Base-by-base conservation (phyloP, 306 rosid species). In the Sophora flavescens region DNA sequence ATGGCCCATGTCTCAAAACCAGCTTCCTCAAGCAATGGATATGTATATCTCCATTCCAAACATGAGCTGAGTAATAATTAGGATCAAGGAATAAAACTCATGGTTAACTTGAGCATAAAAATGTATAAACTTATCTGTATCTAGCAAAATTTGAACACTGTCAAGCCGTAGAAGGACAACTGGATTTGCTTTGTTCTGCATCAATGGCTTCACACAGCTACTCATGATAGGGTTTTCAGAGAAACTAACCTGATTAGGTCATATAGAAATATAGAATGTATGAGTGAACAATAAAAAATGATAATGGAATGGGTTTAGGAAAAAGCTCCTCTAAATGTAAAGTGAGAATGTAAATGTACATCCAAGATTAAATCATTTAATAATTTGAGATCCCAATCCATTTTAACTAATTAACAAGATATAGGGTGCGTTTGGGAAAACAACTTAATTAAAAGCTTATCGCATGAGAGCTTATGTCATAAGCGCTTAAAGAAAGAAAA, bases 121-220 rank as follows among this genome's bases (percentile, higher is more conserved):
- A 33, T 53, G 28, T 3, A 36, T 18, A 10, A 72, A 70, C 30
- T 50, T 54, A 74, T 17, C 1, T 41, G 41, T 33, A 32, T 26
- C 18, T 78, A 26, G 71, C 71, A 66, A 16, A 54, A 15, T 63
- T 70, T 58, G 48, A 78, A 64, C 0, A 90, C 97, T 90, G 87
- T 92, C 97, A 92, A 92, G 53, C 97, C 90, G 66, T 18, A 92
- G 93, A 82, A 92, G 96, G 85, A 92, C 96, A 65, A 92, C 75
- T 12, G 96, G 97, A 88, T 79, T 84, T 63, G 76, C 77, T 64
- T 79, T 56, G 58, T 82, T 79, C 72, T 78, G 81, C 26, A 68
- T 60, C 72, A 76, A 68, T 12, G 97, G 92, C 86, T 78, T 90
- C 80, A 92, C 96, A 41, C 90, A 88, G 75, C 96, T 92, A 41